Base-by-base conservation (phyloP, 176 grass and related monocot species). In the Cocos nucifera region DNA sequence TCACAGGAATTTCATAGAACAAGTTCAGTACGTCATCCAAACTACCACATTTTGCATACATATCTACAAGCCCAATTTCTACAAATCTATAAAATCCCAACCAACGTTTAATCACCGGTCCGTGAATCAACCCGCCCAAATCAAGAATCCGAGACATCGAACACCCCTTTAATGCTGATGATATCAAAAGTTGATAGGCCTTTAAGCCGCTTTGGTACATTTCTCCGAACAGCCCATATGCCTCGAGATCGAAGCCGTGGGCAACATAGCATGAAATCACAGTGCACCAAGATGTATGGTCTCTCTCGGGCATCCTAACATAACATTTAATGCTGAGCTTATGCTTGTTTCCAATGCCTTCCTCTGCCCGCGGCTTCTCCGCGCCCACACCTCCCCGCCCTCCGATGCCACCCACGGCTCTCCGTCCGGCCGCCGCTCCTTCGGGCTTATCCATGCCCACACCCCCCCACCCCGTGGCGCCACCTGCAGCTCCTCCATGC, bases 21-120 rank as follows among this genome's bases (percentile, higher is more conserved):
- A 80, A 3, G 75, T 73, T 90, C 44, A 76, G 32, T 58, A 87
- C 84, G 61, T 63, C 50, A 29, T 15, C 74, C 51, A 80, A 63
- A 75, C 90, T 80, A 44, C 81, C 87, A 80, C 80, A 96, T 85
- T 90, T 96, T 0, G 80, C 77, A 60, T 90, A 90, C 63, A 59
- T 73, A 59, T 73, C 54, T 0, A 90, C 87, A 22, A 96, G 84
- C 54, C 92, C 92, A 73, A 90, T 77, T 20, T 90, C 87, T 61
- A 96, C 83, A 52, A 83, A 96, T 19, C 80, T 83, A 57, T 96
- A 83, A 65, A 80, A 12, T 16, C 75, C 78, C 51, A 87, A 48
- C 1, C 87, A 78, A 61, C 58, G 72, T 58, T 88, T 96, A 51
- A 82, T 22, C 48, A 82, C 86, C 22, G 88, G 17, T 29, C 78